These are phyloP conservation scores for Karstenula rhodostoma DNA, from an alignment of 2,329 filamentous ascomycete genomes.

Conservation along the genomic window DNA sequence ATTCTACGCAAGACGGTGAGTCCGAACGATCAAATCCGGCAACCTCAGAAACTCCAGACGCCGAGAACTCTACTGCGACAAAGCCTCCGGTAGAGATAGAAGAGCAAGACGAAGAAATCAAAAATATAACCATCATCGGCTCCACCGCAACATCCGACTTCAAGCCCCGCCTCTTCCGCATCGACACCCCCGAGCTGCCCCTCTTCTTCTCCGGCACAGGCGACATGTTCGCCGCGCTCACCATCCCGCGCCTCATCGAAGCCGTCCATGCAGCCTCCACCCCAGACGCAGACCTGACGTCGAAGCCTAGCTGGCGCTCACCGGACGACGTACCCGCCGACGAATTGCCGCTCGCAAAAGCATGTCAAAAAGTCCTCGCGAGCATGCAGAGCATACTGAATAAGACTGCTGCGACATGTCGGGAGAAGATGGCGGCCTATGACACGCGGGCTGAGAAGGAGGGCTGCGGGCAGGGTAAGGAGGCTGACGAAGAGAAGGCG, in stretches of 20 bases:
- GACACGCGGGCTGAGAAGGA: constrained; percentile 58
- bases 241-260: constrained; percentile 86
- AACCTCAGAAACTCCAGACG: constrained; percentile 17
- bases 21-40: constrained; percentile 18
- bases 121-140: constrained; percentile 74
- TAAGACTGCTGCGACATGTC: constrained; percentile 71
- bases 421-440: constrained; percentile 65
- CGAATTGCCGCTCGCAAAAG: constrained; percentile 82
- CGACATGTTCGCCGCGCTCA: constrained; percentile 97
- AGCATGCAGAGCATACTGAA: constrained; percentile 89
- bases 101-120: constrained; percentile 26
- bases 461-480: constrained; percentile 52
- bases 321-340: constrained; percentile 72
- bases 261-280: constrained; percentile 65
- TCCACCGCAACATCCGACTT: constrained; percentile 73
- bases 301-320: constrained; percentile 75
- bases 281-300: constrained; percentile 55
- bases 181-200: constrained; percentile 85
- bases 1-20: neutral
- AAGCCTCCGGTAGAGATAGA: constrained; percentile 11
- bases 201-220: constrained; percentile 97
- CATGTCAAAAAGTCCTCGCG: constrained; percentile 85
- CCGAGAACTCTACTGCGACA: neutral
- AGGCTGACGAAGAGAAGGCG: constrained; percentile 56
- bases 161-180: constrained; percentile 82